Conservation (phyloP, 768 basidiomycete species). For the Macrolepiota albuminosa region DNA sequence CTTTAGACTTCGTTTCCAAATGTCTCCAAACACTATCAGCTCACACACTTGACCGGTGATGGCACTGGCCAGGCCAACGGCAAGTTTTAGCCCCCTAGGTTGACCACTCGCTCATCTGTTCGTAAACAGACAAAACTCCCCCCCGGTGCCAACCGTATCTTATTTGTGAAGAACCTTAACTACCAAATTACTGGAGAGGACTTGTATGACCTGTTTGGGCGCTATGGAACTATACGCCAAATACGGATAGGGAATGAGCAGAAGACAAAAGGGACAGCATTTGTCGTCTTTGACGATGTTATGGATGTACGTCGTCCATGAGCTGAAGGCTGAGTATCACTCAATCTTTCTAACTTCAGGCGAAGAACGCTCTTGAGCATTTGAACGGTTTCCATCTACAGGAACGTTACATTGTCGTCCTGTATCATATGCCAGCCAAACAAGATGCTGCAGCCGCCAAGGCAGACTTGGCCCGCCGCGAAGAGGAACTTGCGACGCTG, state of each 20-base stretch:
- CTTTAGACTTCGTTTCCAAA: not conserved
- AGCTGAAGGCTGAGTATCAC: not conserved
- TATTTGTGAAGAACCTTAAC: constrained; percentile 91
- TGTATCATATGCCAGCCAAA: constrained; percentile 98
- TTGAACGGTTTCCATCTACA: constrained; percentile 97
- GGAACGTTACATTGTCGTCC: constrained; percentile 96
- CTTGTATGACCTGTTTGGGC: constrained; percentile 94
- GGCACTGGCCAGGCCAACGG: constrained; percentile 69
- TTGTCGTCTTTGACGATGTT: constrained; percentile 94
- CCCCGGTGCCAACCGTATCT: constrained; percentile 85
- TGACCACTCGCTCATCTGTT: not conserved
- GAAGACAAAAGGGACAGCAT: constrained; percentile 94
- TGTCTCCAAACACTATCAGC: not conserved
- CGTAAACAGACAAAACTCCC: constrained; percentile 72
- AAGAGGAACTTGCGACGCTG: constrained; percentile 82
- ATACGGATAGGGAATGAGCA: constrained; percentile 89
- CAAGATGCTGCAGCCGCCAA: constrained; percentile 92
- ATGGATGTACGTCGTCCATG: constrained; percentile 70
- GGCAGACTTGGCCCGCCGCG: constrained; percentile 85
- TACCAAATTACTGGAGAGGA: constrained; percentile 93
- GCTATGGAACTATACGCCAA: constrained; percentile 95
- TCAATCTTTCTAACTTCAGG: constrained; percentile 32
- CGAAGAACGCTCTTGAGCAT: constrained; percentile 95
- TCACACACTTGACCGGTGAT: constrained; percentile 27
- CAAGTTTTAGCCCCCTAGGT: constrained; percentile 26